These are phyloP conservation scores for Durio zibethinus DNA, from an alignment of 345 rosid species.

Conservation along the genomic window DNA sequence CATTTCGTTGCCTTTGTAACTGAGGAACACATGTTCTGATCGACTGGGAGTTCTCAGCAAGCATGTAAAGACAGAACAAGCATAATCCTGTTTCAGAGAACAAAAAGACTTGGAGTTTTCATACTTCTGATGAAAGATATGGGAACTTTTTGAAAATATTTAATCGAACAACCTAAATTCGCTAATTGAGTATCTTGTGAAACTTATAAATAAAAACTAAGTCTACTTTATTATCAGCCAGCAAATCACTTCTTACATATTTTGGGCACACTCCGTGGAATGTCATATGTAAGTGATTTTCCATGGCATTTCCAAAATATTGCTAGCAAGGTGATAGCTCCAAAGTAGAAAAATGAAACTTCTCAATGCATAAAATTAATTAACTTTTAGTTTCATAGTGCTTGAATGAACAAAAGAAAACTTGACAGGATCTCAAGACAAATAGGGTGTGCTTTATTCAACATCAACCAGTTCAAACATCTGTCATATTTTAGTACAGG, in stretches of 20 bases:
- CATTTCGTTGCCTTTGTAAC: conserved; percentile 41
- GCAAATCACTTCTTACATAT: background rate
- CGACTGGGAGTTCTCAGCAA: conserved; percentile 54
- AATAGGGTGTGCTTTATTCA: background rate
- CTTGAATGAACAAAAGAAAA: background rate
- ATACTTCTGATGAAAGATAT: background rate
- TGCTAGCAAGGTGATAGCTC: background rate
- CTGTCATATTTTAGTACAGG: background rate
- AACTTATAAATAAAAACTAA: too few species aligned
- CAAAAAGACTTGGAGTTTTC: background rate
- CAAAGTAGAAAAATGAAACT: background rate
- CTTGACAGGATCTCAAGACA: background rate
- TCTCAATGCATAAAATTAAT: background rate
- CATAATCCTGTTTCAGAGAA: conserved; percentile 55
- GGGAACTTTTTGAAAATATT: too few species aligned
- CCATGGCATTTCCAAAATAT: background rate
- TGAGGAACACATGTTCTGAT: conserved; percentile 32
- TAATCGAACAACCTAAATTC: background rate
- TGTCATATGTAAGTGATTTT: background rate
- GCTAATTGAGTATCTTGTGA: background rate
- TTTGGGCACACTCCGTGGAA: background rate
- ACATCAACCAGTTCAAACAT: conserved; percentile 2
- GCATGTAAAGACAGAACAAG: conserved; percentile 72
- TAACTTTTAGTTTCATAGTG: background rate
- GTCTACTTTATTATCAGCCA: background rate